Conservation (phyloP, 345 rosid genomes). For the Camelina laxa region DNA sequence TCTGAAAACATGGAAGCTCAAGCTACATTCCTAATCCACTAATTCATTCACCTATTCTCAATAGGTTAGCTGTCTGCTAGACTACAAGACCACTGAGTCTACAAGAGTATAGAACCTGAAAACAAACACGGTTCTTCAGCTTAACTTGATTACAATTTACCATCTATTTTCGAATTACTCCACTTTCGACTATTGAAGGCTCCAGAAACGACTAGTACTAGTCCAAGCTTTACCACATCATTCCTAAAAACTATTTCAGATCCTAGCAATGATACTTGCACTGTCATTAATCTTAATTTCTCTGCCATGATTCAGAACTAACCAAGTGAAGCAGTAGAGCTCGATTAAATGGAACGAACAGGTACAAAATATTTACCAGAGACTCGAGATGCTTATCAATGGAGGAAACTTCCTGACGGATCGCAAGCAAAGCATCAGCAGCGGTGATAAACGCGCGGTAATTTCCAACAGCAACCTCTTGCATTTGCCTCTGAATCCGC, state of each 20-base stretch:
- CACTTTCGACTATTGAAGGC: not conserved
- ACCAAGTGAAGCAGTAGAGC: not conserved
- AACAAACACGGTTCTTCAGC: not conserved
- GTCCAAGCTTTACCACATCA: not conserved
- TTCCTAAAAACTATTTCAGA: constrained; percentile 21
- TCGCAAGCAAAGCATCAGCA: constrained; percentile 86
- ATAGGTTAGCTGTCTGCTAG: not conserved
- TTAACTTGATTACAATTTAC: not conserved
- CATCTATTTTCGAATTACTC: not conserved
- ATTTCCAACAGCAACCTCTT: constrained; percentile 93
- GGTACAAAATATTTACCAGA: constrained; percentile 51
- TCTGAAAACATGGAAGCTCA: constrained; percentile 15
- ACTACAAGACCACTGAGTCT: not conserved
- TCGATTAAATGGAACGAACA: constrained; percentile 6
- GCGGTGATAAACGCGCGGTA: constrained; percentile 96
- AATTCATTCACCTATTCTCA: constrained; percentile 37
- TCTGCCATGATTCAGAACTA: not conserved
- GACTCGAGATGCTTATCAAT: constrained; percentile 90
- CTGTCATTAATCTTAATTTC: not conserved
- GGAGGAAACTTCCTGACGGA: constrained; percentile 81
- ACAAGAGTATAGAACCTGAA: constrained; percentile 13
- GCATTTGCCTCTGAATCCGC: constrained; percentile 98
- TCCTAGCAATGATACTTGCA: constrained; percentile 9
- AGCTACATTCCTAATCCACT: constrained; percentile 26
- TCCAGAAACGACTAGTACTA: constrained; percentile 1